Conservation (phyloP, 1,284 basidiomycete species). For the Anthracocystis panici-leucophaei region DNA sequence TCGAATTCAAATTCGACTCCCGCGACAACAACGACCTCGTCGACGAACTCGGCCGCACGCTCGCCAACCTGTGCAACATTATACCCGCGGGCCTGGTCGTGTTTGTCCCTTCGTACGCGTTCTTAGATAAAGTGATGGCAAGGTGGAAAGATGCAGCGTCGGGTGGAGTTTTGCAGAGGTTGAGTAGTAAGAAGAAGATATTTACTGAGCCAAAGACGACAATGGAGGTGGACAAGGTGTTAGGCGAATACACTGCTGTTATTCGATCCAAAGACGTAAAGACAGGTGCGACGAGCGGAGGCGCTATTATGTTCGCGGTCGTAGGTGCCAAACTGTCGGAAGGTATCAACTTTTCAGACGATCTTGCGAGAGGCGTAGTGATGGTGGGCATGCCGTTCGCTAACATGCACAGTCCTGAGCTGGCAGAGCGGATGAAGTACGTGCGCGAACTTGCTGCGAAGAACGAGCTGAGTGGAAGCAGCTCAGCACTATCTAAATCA, state of each 20-base stretch:
- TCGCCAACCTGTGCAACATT: conserved; percentile 82
- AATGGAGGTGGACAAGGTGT: conserved; percentile 80
- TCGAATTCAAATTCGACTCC: conserved; percentile 86
- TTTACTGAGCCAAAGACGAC: conserved; percentile 89
- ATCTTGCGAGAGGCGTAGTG: conserved; percentile 87
- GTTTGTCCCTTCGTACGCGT: conserved; percentile 92
- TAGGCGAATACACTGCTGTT: conserved; percentile 81
- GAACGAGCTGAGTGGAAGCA: neutral
- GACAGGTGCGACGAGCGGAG: conserved; percentile 27
- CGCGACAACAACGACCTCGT: conserved; percentile 81
- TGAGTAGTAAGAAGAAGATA: conserved; percentile 82
- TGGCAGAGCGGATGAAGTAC: conserved; percentile 84
- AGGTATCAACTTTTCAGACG: conserved; percentile 89
- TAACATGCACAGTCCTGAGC: conserved; percentile 87
- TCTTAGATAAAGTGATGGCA: conserved; percentile 78
- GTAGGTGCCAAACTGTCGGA: conserved; percentile 97
- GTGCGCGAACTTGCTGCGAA: conserved; percentile 47
- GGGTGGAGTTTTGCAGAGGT: conserved; percentile 75
- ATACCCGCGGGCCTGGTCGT: conserved; percentile 90
- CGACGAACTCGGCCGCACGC: conserved; percentile 83
- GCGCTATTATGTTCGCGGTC: conserved; percentile 78
- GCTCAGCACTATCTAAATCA: neutral
- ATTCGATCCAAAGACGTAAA: conserved; percentile 64
- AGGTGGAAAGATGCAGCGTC: conserved; percentile 75
- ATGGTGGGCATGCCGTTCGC: conserved; percentile 92